Evolutionary conservation across 192 early-diverging fungal genomes (phyloP), one percentile per base, ranked within the genome.

Genomic region (Dispira simplex): DNA sequence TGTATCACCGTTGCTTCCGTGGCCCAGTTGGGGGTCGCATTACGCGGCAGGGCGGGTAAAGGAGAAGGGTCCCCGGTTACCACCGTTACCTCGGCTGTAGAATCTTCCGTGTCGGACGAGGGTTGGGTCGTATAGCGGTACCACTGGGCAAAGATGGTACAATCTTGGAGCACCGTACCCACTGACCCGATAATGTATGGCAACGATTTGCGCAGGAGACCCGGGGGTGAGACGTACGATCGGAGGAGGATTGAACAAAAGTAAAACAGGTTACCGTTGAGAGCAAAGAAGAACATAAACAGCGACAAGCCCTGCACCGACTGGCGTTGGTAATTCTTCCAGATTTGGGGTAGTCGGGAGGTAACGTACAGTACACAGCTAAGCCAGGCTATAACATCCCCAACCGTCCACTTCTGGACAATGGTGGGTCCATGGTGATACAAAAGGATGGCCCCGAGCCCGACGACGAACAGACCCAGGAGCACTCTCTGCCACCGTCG

Each of bases 281-380:
- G 81, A 4, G 86, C 82, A 66, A 84, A 89, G 14, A 69, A 64
- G 32, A 72, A 90, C 79, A 91, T 82, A 11, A 76, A 69, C 25
- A 85, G 76, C 6, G 87, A 83, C 21, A 91, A 72, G 3, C 87
- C 89, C 25, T 86, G 76, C 14, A 82, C 79, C 2, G 87, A 89
- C 62, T 77, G 69, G 20, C 82, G 63, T 21, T 70, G 63, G 63
- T 69, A 71, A 67, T 90, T 91, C 48, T 80, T 83, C 71, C 75
- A 79, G 49, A 91, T 77, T 66, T 91, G 89, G 25, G 89, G 89
- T 46, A 91, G 72, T 11, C 88, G 77, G 20, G 83, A 85, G 8
- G 79, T 71, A 25, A 90, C 70, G 70, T 87, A 91, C 46, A 83
- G 75, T 13, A 70, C 25, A 1, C 79, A 79, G 65, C 86, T 87